phyloP scores from a whole-genome alignment of 2,329 filamentous ascomycete species.

The Aspergillus viridinutans region DNA sequence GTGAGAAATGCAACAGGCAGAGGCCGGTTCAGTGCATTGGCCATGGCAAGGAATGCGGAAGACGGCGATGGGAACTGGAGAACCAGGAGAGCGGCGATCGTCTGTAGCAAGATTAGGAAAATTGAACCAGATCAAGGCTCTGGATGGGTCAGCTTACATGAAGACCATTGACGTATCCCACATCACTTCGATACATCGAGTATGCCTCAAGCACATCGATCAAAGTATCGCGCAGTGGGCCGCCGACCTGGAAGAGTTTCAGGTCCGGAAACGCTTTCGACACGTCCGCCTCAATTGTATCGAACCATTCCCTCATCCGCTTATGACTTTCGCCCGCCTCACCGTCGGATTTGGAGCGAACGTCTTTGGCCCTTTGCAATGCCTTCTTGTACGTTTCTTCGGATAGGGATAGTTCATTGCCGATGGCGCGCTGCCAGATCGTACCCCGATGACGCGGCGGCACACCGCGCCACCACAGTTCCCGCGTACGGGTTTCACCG shows the following conservation, averaged over 20 bases:
- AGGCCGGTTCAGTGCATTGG: slow-evolving; percentile 59
- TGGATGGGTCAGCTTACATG: slow-evolving; percentile 41
- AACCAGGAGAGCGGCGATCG: slow-evolving; percentile 55
- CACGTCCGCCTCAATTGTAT: slow-evolving; percentile 52
- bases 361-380: slow-evolving; percentile 50
- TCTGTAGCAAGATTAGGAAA: slow-evolving; percentile 22
- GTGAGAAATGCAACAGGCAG: slow-evolving; percentile 59
- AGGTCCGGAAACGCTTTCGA: slow-evolving; percentile 55
- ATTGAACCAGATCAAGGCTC: not conserved
- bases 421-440: slow-evolving; percentile 58
- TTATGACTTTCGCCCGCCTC: slow-evolving; percentile 42
- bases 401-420: slow-evolving; percentile 57
- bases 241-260: slow-evolving; percentile 53
- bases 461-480: slow-evolving; percentile 63
- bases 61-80: slow-evolving; percentile 52
- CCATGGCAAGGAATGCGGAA: slow-evolving; percentile 55
- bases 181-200: slow-evolving; percentile 59
- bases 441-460: slow-evolving; percentile 52
- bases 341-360: slow-evolving; percentile 41
- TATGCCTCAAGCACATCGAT: slow-evolving; percentile 59
- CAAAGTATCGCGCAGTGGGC: slow-evolving; percentile 52
- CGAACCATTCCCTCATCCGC: slow-evolving; percentile 49
- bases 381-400: slow-evolving; percentile 55
- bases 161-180: slow-evolving; percentile 57
- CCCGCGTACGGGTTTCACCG: slow-evolving; percentile 51